Conservation (phyloP, 768 basidiomycete species). For the Tulasnella sp. region DNA sequence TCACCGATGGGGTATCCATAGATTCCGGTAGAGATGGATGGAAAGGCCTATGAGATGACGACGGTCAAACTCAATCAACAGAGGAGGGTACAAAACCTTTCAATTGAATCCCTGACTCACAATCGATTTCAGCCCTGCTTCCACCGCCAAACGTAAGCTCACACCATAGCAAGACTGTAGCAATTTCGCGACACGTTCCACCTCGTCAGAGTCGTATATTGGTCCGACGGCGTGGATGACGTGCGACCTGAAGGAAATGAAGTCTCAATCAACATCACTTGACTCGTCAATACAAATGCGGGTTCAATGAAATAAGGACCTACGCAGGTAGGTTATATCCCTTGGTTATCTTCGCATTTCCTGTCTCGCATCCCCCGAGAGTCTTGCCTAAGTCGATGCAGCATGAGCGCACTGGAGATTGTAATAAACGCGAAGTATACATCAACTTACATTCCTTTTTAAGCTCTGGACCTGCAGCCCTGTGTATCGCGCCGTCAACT, state of each 20-base stretch:
- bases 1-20: constrained; percentile 63
- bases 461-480: constrained; percentile 56
- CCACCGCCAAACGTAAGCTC: constrained; percentile 51
- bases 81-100: not conserved
- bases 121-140: constrained; percentile 51
- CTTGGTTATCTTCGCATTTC: constrained; percentile 67
- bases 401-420: not conserved
- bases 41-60: constrained; percentile 49
- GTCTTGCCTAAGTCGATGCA: constrained; percentile 39
- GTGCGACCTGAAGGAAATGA: constrained; percentile 39
- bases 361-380: constrained; percentile 57
- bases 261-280: no score
- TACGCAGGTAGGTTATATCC: constrained; percentile 72
- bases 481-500: constrained; percentile 81
- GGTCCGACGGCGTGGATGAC: constrained; percentile 81
- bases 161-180: constrained; percentile 52
- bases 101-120: constrained; percentile 34
- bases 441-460: constrained; percentile 56
- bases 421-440: not conserved
- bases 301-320: no score
- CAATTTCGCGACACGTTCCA: constrained; percentile 43
- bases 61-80: not conserved
- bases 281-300: no score
- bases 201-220: constrained; percentile 36
- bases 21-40: constrained; percentile 67